phyloP scores from a whole-genome alignment of 164 flowering plant species.

The Chloranthus sessilifolius region DNA sequence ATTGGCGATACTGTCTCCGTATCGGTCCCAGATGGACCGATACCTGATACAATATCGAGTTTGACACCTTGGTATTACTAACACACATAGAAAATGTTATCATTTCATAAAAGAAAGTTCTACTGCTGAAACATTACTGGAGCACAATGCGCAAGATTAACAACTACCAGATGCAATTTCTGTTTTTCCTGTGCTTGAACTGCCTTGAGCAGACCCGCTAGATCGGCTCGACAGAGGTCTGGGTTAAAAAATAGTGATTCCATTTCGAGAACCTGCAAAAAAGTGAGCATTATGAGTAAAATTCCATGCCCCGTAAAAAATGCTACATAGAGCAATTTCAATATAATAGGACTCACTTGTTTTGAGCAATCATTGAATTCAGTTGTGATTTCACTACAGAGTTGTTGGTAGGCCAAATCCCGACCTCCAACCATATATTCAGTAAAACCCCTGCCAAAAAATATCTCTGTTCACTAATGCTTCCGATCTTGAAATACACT shows the following conservation, averaged over 20 bases:
- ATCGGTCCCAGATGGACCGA: too few species aligned
- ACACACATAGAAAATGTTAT: too few species aligned
- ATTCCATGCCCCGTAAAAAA: not conserved
- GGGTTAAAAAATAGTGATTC: constrained; percentile 54
- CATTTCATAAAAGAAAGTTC: too few species aligned
- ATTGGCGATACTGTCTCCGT: too few species aligned
- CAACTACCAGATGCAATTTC: constrained; percentile 72
- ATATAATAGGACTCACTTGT: constrained; percentile 38
- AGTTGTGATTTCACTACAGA: constrained; percentile 68
- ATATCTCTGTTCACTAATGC: not conserved
- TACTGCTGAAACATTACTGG: too few species aligned
- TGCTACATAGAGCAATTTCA: not conserved
- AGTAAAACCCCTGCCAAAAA: constrained; percentile 65
- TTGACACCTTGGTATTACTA: too few species aligned
- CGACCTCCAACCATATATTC: constrained; percentile 70
- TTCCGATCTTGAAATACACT: too few species aligned
- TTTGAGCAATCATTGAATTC: constrained; percentile 92
- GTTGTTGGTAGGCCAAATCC: constrained; percentile 72
- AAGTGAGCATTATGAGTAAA: not conserved
- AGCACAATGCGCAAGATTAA: too few species aligned
- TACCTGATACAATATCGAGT: too few species aligned
- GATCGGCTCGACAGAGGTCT: constrained; percentile 55
- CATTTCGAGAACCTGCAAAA: constrained; percentile 65
- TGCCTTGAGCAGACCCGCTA: constrained; percentile 62
- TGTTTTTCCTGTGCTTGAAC: constrained; percentile 86